phyloP scores from a whole-genome alignment of 2,329 filamentous ascomycete species.

The Hypoxylon sp. region DNA sequence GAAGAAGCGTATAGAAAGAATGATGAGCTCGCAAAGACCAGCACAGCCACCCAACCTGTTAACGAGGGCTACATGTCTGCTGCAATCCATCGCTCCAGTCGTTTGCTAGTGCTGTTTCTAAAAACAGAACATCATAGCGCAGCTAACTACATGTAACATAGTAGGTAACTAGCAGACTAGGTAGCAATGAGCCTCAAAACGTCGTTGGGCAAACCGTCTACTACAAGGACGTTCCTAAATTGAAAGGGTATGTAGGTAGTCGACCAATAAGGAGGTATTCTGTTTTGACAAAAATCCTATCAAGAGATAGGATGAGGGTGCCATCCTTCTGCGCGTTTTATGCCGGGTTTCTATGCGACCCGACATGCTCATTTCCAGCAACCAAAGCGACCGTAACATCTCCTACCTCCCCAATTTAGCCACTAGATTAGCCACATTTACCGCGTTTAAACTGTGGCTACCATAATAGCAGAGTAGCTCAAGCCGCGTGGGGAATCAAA shows the following conservation, averaged over 20 bases:
- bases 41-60: conserved; percentile 28
- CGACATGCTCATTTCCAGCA: conserved; percentile 3
- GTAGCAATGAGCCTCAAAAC: conserved; percentile 17
- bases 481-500: conserved; percentile 10
- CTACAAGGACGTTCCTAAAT: neutral
- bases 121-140: conserved; percentile 31
- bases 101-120: conserved; percentile 27
- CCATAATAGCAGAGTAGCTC: neutral
- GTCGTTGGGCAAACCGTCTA: neutral
- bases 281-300: neutral
- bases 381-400: conserved; percentile 3
- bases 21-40: neutral
- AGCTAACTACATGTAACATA: neutral
- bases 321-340: neutral
- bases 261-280: neutral
- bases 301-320: neutral
- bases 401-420: conserved; percentile 1
- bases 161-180: neutral
- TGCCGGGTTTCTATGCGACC: too few species aligned
- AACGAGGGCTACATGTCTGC: conserved; percentile 19
- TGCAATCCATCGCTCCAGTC: conserved; percentile 5
- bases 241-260: neutral
- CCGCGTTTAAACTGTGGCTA: conserved; percentile 10
- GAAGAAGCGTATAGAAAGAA: conserved; percentile 14
- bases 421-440: conserved; percentile 9